Evolutionary conservation across 2,329 filamentous ascomycete genomes (phyloP), one percentile per base, ranked within the genome.

Genomic region (Aureobasidium lini): DNA sequence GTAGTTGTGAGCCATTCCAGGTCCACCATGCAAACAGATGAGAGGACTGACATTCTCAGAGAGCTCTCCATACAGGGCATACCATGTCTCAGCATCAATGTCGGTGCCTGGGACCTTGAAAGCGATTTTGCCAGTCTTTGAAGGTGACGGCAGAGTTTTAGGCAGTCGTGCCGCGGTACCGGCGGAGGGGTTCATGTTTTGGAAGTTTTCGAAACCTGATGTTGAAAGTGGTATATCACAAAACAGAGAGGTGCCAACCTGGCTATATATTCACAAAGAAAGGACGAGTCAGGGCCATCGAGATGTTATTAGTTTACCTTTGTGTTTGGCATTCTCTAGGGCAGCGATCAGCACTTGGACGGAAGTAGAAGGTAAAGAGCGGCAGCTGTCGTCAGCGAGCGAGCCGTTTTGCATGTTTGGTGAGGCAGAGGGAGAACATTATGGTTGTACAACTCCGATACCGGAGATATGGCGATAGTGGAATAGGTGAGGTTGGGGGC

Each of bases 11-110:
- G 71, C 68, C 32, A 73, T 71, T n/a, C 79, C 79, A 1, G 77
- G 77, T 0, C 77, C 78, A 56, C 77, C 77, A 64, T 79, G 77
- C 10, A 77, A 64, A 37, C 67, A 65, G 18, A 78, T 69, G 6
- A 77, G 61, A 10, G 69, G 73, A 29, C 63, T 64, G 4, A 61
- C 61, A 29, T 56, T 46, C 16, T 66, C 63, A 5, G 64, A 65
- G 18, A 75, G 64, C 46, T 71, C 64, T 29, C 75, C 75, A 64
- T 70, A 72, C 44, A 76, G 61, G 37, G 67, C 67, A 64, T 76
- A 77, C 64, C 68, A 71, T n/a, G 75, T 77, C 53, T 72, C 64
- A 46, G 70, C 71, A 16, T 69, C 64, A 36, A 72, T 66, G n/a
- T 68, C 69, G 28, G 72, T 70, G 13, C 59, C 50, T 9, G 70